These are phyloP conservation scores for Geotrichum histeridarum DNA, from an alignment of 1,139 yeast species.

Conservation along the genomic window DNA sequence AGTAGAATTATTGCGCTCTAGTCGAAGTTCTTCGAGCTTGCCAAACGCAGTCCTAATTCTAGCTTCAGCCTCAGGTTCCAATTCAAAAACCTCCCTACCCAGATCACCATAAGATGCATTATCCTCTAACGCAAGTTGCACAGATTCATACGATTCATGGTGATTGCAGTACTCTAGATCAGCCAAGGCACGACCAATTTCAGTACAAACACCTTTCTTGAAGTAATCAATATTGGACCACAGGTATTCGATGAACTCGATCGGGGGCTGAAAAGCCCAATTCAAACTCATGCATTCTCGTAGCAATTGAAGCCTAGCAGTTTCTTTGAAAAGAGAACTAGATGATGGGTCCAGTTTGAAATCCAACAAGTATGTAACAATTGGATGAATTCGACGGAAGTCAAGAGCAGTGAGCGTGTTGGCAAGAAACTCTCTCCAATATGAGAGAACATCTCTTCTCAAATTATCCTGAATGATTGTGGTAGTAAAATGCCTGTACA, in stretches of 20 bases:
- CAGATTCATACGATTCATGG: constrained; percentile 46
- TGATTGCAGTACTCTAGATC: constrained; percentile 52
- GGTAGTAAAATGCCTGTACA: constrained; percentile 47
- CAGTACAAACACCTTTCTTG: constrained; percentile 71
- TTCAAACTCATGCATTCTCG: constrained; percentile 50
- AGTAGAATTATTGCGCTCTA: constrained; percentile 14
- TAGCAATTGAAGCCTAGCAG: constrained; percentile 57
- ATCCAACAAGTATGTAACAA: constrained; percentile 47
- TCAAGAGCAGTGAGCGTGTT: constrained; percentile 42
- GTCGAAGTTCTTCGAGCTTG: constrained; percentile 45
- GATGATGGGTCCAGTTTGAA: constrained; percentile 44
- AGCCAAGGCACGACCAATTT: constrained; percentile 61
- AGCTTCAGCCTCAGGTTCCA: constrained; percentile 30
- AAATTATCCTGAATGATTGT: constrained; percentile 55
- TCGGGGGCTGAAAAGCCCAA: constrained; percentile 52
- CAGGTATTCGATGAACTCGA: constrained; percentile 46
- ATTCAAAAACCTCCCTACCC: constrained; percentile 34
- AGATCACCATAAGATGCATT: constrained; percentile 38
- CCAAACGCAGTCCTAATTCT: constrained; percentile 42
- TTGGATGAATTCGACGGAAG: constrained; percentile 60
- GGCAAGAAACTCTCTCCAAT: constrained; percentile 77
- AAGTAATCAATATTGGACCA: constrained; percentile 52
- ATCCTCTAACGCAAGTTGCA: constrained; percentile 41
- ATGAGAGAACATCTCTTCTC: constrained; percentile 67
- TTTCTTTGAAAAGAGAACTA: constrained; percentile 63